Base-by-base conservation (phyloP, 345 rosid genomes). In the Eucalyptus polybractea region DNA sequence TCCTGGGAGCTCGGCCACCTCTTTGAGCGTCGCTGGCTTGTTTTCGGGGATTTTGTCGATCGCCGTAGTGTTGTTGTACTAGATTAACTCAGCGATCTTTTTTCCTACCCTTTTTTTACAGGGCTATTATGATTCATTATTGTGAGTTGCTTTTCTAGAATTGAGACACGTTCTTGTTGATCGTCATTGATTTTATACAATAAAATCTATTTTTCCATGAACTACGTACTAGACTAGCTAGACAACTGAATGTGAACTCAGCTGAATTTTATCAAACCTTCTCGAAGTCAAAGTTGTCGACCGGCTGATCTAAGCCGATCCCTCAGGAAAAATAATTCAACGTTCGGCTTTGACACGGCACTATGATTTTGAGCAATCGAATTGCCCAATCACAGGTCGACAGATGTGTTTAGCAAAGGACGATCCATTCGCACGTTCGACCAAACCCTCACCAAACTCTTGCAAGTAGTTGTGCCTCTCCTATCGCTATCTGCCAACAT, bases 1-100 rank as follows among this genome's bases (percentile, higher is more conserved):
- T 33, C 89, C 96, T 29, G 90, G 87, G 65, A 93, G 16, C 89
- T 93, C 96, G 3, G 95, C 97, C 15, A 47, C 91, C 80, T 91
- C 94, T 25, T 49, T 93, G 5, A 88, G 92, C 10, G 87, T 89
- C 49, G 60, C 95, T 7, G 91, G 93, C 50, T 31, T 93, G 19
- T 65, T 89, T 14, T 86, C 92, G 27, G 88, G 92, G 29, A 58
- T 93, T 69, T 86, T 92, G 86, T 89, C 92, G 10, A 51, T 90
- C 10, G 62, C 90, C 44, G 90, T 91, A 85, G 94, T 87, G 87
- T 87, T 95, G 15, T 88, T 92, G 91, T 92, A 87, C 45, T 94
- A 93, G 90, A 87, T 44, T 65, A 37, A 21, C 27, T 37, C 4
- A 10, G 45, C 7, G 83, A 19, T 72, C 6, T 72, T 37, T 67